phyloP scores from a whole-genome alignment of 768 basidiomycete genomes.

The Mycena rosella region DNA sequence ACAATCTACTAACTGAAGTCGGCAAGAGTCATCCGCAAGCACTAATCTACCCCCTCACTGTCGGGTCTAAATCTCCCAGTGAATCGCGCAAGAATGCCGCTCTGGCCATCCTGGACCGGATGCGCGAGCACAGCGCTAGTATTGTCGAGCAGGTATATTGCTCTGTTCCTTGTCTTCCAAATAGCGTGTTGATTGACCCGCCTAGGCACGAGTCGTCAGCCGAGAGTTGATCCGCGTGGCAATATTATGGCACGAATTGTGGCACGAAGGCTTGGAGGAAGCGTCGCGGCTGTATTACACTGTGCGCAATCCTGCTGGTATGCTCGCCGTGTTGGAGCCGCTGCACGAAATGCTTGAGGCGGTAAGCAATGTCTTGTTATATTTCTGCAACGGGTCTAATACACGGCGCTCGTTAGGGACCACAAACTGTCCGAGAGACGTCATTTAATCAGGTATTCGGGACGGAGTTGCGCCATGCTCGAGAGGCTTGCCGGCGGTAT shows the following conservation, averaged over 20 bases:
- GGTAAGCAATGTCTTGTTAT: constrained; percentile 55
- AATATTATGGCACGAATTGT: constrained; percentile 98
- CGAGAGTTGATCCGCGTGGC: constrained; percentile 98
- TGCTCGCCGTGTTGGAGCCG: constrained; percentile 94
- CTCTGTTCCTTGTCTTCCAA: not conserved
- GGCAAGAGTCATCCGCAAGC: constrained; percentile 98
- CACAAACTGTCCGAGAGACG: constrained; percentile 93
- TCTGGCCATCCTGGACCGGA: constrained; percentile 89
- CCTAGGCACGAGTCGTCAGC: constrained; percentile 88
- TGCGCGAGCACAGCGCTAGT: constrained; percentile 89
- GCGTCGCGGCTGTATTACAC: constrained; percentile 97
- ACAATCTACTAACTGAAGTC: constrained; percentile 91
- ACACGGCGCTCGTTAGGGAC: constrained; percentile 70
- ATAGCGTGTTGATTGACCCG: constrained; percentile 7
- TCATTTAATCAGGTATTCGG: constrained; percentile 96
- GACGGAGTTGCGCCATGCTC: constrained; percentile 90
- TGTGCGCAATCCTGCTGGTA: constrained; percentile 95
- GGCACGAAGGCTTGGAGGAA: constrained; percentile 99
- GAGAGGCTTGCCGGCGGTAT: constrained; percentile 91
- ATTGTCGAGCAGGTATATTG: constrained; percentile 86
- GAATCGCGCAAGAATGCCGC: constrained; percentile 88
- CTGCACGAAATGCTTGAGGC: constrained; percentile 95
- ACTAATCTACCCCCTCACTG: constrained; percentile 94
- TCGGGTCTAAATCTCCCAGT: constrained; percentile 97
- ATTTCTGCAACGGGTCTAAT: not conserved